Evolutionary conservation across 306 rosid genomes (phyloP).

Genomic region (Hippophae gyantsensis): DNA sequence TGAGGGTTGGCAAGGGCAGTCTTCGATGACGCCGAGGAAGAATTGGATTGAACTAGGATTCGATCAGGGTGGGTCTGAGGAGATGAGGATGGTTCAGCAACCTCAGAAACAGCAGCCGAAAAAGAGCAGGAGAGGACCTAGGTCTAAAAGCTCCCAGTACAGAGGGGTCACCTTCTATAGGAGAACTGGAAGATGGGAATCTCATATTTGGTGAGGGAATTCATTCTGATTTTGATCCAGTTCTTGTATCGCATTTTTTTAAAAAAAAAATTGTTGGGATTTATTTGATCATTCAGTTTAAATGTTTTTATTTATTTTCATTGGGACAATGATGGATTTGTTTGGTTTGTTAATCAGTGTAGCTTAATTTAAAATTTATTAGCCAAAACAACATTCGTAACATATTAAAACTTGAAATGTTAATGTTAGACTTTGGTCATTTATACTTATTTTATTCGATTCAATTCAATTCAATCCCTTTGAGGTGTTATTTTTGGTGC

Average conservation of each 20-base stretch:
- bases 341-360: too few relatives aligned
- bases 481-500: too few relatives aligned
- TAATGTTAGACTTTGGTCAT: too few relatives aligned
- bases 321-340: too few relatives aligned
- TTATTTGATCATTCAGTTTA: neutral
- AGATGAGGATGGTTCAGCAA: constrained; percentile 39
- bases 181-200: constrained; percentile 99
- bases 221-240: neutral
- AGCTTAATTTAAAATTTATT: too few relatives aligned
- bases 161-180: constrained; percentile 96
- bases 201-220: constrained; percentile 86
- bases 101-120: constrained; percentile 31
- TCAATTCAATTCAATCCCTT: too few relatives aligned
- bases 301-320: too few relatives aligned
- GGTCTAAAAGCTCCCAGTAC: constrained; percentile 97
- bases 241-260: neutral
- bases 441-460: too few relatives aligned
- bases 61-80: constrained; percentile 38
- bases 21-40: constrained; percentile 40
- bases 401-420: too few relatives aligned
- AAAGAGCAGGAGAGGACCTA: constrained; percentile 94
- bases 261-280: neutral
- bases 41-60: constrained; percentile 58
- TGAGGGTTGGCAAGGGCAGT: constrained; percentile 41
- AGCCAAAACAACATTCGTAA: too few relatives aligned